Evolutionary conservation across 2,329 filamentous ascomycete genomes (phyloP), one percentile per base, ranked within the genome.

Genomic region (Talaromyces sp.): DNA sequence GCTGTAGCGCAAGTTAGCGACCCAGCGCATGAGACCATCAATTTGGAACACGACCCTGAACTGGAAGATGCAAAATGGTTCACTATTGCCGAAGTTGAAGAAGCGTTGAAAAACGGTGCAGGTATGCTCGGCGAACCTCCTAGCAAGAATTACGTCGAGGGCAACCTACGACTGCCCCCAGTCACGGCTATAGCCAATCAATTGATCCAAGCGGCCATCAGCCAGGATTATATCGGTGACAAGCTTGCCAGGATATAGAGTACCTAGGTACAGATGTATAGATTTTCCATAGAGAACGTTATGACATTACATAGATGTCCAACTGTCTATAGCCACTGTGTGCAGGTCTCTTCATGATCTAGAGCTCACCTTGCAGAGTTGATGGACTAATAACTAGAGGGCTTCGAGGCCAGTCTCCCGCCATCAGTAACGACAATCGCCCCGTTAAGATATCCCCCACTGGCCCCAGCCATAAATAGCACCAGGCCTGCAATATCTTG

Each of bases 1-100:
- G 93, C 93, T 1, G 88, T 99, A 69, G 93, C 88, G 0, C 93
- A 98, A 79, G 77, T 77, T 60, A 91, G 92, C 1, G 80, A 90
- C 21, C 89, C 91, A 0, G 85, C 83, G 7, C 91, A 91, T 28
- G 95, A 99, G 82, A 84, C 77, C 35, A 92, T 99, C 58, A 84
- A 87, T 70, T 79, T 99, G 3, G 87, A 90, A 14, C 90, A 98
- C 75, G 95, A 99, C 73, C 91, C 91, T 0, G 95, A 99, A 80
- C 76, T 99, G 66, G 91, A 96, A 72, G 86, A 90, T 76, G 95
- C 95, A 2, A 89, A 86, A 74, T 99, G 95, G 95, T 93, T 93
- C 70, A 78, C 84, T 0, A 79, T 96, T 37, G 91, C 92, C 1
- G 92, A 96, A 76, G 86, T 96, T 2, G 81, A 86, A 70, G 85